Percentiles rank a stretch among this genome's conserved stretches.
Conservation (phyloP, 2,329 filamentous ascomycete genomes). For the Trichoderma atroviride region DNA sequence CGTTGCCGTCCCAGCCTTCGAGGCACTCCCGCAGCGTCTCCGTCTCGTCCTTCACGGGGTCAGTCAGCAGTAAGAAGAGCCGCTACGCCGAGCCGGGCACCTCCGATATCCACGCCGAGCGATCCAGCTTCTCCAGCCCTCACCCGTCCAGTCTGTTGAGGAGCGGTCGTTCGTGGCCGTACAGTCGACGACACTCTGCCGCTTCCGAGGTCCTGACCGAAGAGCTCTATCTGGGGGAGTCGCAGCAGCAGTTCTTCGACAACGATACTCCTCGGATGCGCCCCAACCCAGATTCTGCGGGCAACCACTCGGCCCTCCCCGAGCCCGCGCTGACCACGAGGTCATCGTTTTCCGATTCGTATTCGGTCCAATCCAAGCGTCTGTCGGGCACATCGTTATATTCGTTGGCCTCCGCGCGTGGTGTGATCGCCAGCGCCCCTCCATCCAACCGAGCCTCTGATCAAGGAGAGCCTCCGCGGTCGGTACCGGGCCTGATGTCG, state of each 20-base stretch:
- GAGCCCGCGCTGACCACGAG: slow-evolving; percentile 52
- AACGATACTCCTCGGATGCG: slow-evolving; percentile 52
- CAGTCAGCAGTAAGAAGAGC: slow-evolving; percentile 53
- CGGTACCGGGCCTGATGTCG: slow-evolving; percentile 51
- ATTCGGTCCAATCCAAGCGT: slow-evolving; percentile 57
- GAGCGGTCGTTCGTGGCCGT: slow-evolving; percentile 46
- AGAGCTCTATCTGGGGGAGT: slow-evolving; percentile 41
- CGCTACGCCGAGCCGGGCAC: slow-evolving; percentile 62
- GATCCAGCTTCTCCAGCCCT: slow-evolving; percentile 61
- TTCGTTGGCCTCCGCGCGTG: slow-evolving; percentile 65
- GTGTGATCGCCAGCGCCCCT: slow-evolving; percentile 49
- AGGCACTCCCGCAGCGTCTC: slow-evolving; percentile 46
- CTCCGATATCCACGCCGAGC: slow-evolving; percentile 59
- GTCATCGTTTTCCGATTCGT: slow-evolving; percentile 53
- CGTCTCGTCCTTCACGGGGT: slow-evolving; percentile 46
- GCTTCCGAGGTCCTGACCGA: slow-evolving; percentile 47
- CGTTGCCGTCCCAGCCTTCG: slow-evolving; percentile 21
- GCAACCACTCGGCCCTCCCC: slow-evolving; percentile 45
- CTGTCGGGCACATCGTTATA: slow-evolving; percentile 74
- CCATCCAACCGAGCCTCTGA: slow-evolving; percentile 58
- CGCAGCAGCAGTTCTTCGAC: slow-evolving; percentile 51
- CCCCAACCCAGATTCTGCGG: slow-evolving; percentile 36
- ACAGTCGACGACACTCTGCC: slow-evolving; percentile 49
- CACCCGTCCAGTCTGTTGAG: slow-evolving; percentile 50
- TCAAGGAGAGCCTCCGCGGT: slow-evolving; percentile 44